Evolutionary conservation across 2,329 filamentous ascomycete genomes (phyloP).

Genomic region (Colletotrichum sp.): DNA sequence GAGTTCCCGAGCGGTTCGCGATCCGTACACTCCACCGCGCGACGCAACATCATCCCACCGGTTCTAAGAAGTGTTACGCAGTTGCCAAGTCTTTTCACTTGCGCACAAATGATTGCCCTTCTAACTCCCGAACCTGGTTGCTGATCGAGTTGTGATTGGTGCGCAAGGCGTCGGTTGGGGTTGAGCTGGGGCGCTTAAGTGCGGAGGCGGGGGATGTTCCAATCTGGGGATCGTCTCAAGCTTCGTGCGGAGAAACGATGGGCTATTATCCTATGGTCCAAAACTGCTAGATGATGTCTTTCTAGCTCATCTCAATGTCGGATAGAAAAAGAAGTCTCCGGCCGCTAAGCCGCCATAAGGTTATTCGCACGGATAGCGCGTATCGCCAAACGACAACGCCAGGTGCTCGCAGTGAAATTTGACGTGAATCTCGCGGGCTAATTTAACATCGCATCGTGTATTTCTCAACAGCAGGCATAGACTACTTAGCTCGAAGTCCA

Average conservation of each 20-base stretch:
- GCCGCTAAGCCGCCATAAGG: neutral
- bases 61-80: neutral
- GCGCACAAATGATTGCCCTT: conserved; percentile 12
- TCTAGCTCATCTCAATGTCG: neutral
- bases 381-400: neutral
- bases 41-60: neutral
- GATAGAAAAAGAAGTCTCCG: neutral
- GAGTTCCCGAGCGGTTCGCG: neutral
- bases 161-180: conserved; percentile 1
- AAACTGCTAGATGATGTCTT: neutral
- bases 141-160: neutral
- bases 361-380: neutral
- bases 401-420: neutral
- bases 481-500: accelerated
- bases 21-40: neutral
- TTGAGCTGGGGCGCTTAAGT: conserved; percentile 10
- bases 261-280: neutral
- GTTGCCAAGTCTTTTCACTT: conserved; percentile 1
- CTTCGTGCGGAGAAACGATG: neutral
- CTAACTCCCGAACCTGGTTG: neutral
- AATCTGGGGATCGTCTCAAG: neutral
- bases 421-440: neutral
- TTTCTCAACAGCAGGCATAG: neutral
- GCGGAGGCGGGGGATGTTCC: neutral
- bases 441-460: neutral